phyloP scores from a whole-genome alignment of 495 filamentous ascomycete species.

The Penicillium turbatum region DNA sequence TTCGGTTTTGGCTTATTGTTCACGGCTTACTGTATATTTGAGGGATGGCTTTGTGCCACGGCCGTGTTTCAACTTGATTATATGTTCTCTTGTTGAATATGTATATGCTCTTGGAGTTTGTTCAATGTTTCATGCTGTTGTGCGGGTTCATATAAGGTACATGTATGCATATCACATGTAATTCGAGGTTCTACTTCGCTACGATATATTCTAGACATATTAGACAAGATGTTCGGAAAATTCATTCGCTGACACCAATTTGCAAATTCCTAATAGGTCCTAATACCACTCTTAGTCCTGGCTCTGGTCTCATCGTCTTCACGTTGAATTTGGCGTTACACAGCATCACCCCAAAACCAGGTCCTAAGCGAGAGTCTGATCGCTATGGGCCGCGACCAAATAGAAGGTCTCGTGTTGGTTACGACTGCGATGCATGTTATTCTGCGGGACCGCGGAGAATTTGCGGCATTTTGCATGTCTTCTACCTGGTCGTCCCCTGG shows the following conservation, averaged over 20 bases:
- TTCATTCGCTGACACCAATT: background rate
- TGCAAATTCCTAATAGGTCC: background rate
- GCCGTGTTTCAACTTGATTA: background rate
- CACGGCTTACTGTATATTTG: background rate
- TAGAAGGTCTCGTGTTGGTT: conserved; percentile 1
- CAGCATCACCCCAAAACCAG: conserved; percentile 3
- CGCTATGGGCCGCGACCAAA: background rate
- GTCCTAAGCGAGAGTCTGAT: conserved; percentile 4
- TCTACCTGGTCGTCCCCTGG: background rate
- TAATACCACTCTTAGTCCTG: background rate
- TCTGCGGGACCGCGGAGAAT: background rate
- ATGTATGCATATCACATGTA: background rate
- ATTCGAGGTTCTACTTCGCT: no score
- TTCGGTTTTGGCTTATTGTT: background rate
- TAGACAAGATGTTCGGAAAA: background rate
- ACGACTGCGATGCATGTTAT: background rate
- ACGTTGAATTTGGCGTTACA: conserved; percentile 4
- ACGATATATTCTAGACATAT: background rate
- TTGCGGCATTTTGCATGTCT: background rate
- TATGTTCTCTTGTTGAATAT: background rate
- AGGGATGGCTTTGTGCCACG: background rate
- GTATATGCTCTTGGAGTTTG: background rate
- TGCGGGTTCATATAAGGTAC: background rate
- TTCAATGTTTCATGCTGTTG: background rate
- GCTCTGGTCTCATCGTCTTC: background rate